These are phyloP conservation scores for Verticillium tricorpus DNA, from an alignment of 2,329 filamentous ascomycete genomes.

Conservation along the genomic window DNA sequence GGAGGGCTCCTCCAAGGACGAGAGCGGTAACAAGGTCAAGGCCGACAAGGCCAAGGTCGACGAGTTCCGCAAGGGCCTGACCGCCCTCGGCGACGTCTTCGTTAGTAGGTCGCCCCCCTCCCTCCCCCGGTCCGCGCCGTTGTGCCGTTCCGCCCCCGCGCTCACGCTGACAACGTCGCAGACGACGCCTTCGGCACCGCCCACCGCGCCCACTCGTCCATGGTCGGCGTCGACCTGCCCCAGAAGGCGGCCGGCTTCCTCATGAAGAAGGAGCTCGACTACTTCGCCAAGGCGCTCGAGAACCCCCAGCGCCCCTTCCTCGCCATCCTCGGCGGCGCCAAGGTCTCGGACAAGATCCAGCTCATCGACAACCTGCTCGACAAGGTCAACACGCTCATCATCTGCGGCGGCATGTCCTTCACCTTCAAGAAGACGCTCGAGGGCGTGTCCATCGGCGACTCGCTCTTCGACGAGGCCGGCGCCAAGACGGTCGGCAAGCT, in stretches of 20 bases:
- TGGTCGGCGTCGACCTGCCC: constrained; percentile 94
- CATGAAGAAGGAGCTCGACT: constrained; percentile 99
- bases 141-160: background rate
- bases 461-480: constrained; percentile 88
- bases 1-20: constrained; percentile 93
- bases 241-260: constrained; percentile 98
- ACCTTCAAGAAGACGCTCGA: constrained; percentile 99
- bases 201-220: constrained; percentile 97
- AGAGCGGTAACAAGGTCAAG: constrained; percentile 95
- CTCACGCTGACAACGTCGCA: constrained; percentile 30
- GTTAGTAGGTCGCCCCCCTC: constrained; percentile 64
- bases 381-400: constrained; percentile 95
- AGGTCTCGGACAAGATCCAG: constrained; percentile 99
- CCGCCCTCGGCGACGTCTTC: constrained; percentile 90
- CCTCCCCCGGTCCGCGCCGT: background rate
- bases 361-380: constrained; percentile 97
- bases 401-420: constrained; percentile 98
- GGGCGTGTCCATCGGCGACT: constrained; percentile 82
- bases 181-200: constrained; percentile 98
- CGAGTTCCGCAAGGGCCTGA: constrained; percentile 91
- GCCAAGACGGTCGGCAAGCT: constrained; percentile 85
- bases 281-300: constrained; percentile 97
- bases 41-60: constrained; percentile 90
- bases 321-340: constrained; percentile 95
- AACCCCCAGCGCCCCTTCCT: constrained; percentile 92